phyloP scores from a whole-genome alignment of 495 filamentous ascomycete species.

The Corynascus novoguineensis region DNA sequence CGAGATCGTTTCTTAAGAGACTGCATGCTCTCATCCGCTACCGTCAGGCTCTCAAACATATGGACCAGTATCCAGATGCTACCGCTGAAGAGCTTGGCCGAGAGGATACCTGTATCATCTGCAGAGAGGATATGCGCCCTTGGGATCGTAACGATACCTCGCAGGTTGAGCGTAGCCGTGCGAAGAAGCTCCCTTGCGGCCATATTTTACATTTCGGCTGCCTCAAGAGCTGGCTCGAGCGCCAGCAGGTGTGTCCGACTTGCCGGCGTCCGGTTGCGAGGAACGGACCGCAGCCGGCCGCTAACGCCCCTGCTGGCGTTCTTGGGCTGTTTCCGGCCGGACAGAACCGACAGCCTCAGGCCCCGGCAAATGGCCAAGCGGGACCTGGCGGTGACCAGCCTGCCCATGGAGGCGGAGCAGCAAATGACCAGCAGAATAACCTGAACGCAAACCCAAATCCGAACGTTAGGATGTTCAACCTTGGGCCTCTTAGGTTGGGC shows the following conservation, averaged over 20 bases:
- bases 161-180: conserved; percentile 72
- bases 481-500: conserved; percentile 56
- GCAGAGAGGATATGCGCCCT: conserved; percentile 88
- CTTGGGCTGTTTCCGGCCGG: conserved; percentile 29
- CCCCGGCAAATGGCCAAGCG: conserved; percentile 25
- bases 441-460: conserved; percentile 25
- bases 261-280: conserved; percentile 76
- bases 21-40: conserved; percentile 84
- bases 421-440: conserved; percentile 27
- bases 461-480: conserved; percentile 50
- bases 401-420: conserved; percentile 55
- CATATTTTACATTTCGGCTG: conserved; percentile 94
- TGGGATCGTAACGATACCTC: conserved; percentile 49
- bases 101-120: conserved; percentile 96
- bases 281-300: conserved; percentile 23
- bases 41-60: conserved; percentile 79
- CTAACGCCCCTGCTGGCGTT: conserved; percentile 29
- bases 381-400: conserved; percentile 51
- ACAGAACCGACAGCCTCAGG: conserved; percentile 28
- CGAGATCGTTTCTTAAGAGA: conserved; percentile 81
- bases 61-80: conserved; percentile 89
- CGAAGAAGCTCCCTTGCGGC: conserved; percentile 94
- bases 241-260: conserved; percentile 95
- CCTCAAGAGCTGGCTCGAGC: conserved; percentile 94
- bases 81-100: conserved; percentile 76